Evolutionary conservation across 805 yeast genomes (phyloP).

Genomic region (Jamesozyma gamospora): DNA sequence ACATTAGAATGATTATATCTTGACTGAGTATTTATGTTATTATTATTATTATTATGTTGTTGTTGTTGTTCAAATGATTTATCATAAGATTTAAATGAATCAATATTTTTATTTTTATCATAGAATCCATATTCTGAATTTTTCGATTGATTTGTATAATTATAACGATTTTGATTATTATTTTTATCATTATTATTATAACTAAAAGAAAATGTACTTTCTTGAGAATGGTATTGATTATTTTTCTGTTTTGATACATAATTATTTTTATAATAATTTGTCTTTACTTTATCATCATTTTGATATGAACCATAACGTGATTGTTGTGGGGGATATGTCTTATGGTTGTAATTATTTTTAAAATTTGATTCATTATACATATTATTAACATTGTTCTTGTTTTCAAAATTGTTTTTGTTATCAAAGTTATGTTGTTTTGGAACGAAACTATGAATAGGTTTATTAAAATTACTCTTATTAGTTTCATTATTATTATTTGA

Average conservation of each 20-base stretch:
- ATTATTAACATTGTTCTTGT: background rate
- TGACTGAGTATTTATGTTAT: too few species aligned
- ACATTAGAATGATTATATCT: too few species aligned
- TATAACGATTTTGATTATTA: background rate
- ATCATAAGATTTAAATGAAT: too few species aligned
- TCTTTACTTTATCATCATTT: background rate
- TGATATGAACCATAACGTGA: background rate
- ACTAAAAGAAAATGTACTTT: too few species aligned
- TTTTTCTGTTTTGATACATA: background rate
- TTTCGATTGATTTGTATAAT: background rate
- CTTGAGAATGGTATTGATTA: constrained; percentile 14
- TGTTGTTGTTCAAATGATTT: too few species aligned
- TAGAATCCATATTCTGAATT: too few species aligned
- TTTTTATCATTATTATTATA: too few species aligned
- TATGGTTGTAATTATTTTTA: background rate
- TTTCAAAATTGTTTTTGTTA: background rate
- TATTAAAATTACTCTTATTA: background rate
- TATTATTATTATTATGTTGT: too few species aligned
- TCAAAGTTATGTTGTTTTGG: background rate
- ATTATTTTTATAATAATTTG: background rate
- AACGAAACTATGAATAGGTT: too few species aligned
- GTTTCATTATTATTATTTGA: background rate
- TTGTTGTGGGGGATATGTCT: background rate
- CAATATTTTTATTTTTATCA: too few species aligned
- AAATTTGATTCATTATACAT: background rate